Percentiles rank a stretch among this genome's conserved stretches.
Conservation (phyloP, 306 rosid genomes). For the Mimosa pudica region DNA sequence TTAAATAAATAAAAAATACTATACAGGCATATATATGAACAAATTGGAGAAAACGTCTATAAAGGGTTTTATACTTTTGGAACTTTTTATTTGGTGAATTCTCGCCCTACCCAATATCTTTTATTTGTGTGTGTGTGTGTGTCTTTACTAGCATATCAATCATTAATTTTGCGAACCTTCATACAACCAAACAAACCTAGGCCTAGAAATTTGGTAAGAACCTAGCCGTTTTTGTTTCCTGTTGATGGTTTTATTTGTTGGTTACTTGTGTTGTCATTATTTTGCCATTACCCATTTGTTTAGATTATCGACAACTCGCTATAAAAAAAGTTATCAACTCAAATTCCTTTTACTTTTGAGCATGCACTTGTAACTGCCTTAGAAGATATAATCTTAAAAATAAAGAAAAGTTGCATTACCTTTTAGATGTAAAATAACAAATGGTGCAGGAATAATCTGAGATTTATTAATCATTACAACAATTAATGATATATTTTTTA, state of each 20-base stretch:
- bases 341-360: constrained; percentile 14
- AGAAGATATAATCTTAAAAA: neutral
- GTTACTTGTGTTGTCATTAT: neutral
- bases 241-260: neutral
- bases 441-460: neutral
- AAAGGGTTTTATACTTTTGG: constrained; percentile 39
- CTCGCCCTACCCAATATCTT: constrained; percentile 1
- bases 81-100: constrained; percentile 25
- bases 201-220: neutral
- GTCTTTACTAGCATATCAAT: neutral
- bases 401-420: neutral
- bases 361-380: neutral
- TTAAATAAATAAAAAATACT: too few species aligned
- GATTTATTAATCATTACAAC: neutral
- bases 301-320: neutral
- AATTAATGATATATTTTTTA: neutral
- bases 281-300: neutral
- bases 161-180: neutral
- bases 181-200: neutral
- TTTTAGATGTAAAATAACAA: neutral
- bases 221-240: neutral
- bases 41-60: constrained; percentile 5
- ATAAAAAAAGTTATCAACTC: neutral
- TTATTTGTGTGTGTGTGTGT: neutral
- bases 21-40: neutral